Conservation (phyloP, 1,284 basidiomycete genomes). For the Ustilago sp. region DNA sequence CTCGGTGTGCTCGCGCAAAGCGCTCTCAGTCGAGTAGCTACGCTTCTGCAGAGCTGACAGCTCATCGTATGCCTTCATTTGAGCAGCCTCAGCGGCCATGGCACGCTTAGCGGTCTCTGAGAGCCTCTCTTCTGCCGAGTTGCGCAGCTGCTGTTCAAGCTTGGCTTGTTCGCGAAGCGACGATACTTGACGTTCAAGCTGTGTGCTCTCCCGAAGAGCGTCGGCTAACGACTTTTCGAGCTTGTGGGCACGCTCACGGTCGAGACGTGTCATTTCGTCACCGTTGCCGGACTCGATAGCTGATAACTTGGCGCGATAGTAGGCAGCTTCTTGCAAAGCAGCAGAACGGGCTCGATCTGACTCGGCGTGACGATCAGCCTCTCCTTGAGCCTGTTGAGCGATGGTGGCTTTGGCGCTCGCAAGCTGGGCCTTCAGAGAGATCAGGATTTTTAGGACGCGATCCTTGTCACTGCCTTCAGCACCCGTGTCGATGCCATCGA, state of each 20-base stretch:
- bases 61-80: conserved; percentile 78
- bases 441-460: conserved; percentile 78
- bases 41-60: conserved; percentile 81
- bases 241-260: conserved; percentile 82
- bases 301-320: conserved; percentile 91
- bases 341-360: conserved; percentile 82
- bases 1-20: conserved; percentile 83
- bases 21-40: conserved; percentile 76
- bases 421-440: conserved; percentile 89
- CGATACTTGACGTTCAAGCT: conserved; percentile 78
- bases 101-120: conserved; percentile 84
- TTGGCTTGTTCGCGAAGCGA: conserved; percentile 72
- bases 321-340: conserved; percentile 93
- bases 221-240: conserved; percentile 84
- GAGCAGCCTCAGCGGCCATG: conserved; percentile 83
- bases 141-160: conserved; percentile 74
- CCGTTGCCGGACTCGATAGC: conserved; percentile 82
- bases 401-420: conserved; percentile 83
- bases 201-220: conserved; percentile 78
- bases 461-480: conserved; percentile 69
- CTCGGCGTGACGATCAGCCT: conserved; percentile 82
- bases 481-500: conserved; percentile 70
- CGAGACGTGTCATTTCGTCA: conserved; percentile 77
- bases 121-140: conserved; percentile 83
- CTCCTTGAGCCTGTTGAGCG: conserved; percentile 79